phyloP scores from a whole-genome alignment of 2,329 filamentous ascomycete species.

The Zopfia rhizophila region DNA sequence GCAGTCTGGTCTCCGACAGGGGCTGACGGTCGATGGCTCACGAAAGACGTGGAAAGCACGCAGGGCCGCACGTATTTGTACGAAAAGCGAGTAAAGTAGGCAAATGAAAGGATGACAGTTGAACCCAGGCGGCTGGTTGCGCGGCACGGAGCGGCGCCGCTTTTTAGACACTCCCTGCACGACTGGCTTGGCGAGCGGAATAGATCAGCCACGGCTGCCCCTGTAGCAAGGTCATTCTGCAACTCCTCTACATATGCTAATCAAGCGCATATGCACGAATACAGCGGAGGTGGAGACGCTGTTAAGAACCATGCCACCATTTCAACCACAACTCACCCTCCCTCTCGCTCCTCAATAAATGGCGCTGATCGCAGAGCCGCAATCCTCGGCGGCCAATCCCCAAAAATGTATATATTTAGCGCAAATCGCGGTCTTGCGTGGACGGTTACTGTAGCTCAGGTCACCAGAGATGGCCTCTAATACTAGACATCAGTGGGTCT shows the following conservation, averaged over 20 bases:
- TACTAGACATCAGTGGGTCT: constrained; percentile 14
- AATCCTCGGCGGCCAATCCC: background rate
- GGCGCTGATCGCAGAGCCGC: constrained; percentile 18
- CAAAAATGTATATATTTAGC: too few relatives aligned
- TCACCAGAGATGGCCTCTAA: background rate
- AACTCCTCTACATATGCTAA: background rate
- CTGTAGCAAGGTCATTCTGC: too few relatives aligned
- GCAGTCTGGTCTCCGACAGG: background rate
- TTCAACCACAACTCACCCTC: constrained; percentile 2
- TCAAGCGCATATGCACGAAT: constrained; percentile 1
- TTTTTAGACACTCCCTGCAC: constrained; percentile 5
- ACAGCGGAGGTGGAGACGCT: constrained; percentile 7
- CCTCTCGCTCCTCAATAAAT: constrained; percentile 7
- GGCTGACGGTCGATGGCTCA: too few relatives aligned
- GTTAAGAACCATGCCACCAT: background rate
- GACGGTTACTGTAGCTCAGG: background rate
- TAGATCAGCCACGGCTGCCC: constrained; percentile 7
- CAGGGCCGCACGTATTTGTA: too few relatives aligned
- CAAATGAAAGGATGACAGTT: constrained; percentile 4
- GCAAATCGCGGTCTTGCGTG: too few relatives aligned
- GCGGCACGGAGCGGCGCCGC: constrained; percentile 15
- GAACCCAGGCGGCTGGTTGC: too few relatives aligned
- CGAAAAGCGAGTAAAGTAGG: constrained; percentile 2
- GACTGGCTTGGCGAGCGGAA: constrained; percentile 9
- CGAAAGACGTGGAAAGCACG: too few relatives aligned